A percentile compares a stretch with the other conserved stretches of the same genome.
These are phyloP conservation scores for Podila epicladia DNA, from an alignment of 192 early-diverging fungal species.

Conservation along the genomic window DNA sequence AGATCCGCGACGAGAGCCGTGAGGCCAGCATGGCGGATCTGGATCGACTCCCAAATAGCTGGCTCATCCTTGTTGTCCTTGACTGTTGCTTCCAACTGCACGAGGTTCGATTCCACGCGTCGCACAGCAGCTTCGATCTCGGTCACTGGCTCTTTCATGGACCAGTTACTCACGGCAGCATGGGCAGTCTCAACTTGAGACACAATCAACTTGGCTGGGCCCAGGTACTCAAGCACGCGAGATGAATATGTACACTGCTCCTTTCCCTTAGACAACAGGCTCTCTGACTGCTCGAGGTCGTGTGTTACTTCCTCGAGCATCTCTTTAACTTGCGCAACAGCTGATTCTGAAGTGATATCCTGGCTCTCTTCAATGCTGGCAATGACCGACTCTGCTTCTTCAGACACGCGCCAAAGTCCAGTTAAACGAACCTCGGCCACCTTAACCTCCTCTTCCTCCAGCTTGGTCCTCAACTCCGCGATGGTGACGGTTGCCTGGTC, in stretches of 20 bases:
- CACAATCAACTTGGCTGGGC: constrained; percentile 6
- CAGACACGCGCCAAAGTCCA: constrained; percentile 7
- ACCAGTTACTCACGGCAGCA: constrained; percentile 25
- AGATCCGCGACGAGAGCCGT: constrained; percentile 29
- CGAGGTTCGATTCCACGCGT: constrained; percentile 7
- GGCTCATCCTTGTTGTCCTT: constrained; percentile 5
- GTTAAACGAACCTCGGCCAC: constrained; percentile 14
- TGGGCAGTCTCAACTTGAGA: constrained; percentile 29
- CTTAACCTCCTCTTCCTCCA: constrained; percentile 36
- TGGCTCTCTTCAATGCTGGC: constrained; percentile 15
- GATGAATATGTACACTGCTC: constrained; percentile 25
- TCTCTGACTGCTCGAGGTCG: constrained; percentile 13
- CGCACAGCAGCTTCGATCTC: constrained; percentile 21
- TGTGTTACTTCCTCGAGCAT: constrained; percentile 11
- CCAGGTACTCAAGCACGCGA: constrained; percentile 39
- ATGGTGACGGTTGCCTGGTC: constrained; percentile 7
- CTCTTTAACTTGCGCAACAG: constrained; percentile 10
- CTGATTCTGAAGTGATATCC: constrained; percentile 13
- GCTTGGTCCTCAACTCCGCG: constrained; percentile 4
- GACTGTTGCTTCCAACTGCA: constrained; percentile 23
- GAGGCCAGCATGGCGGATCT: constrained; percentile 33
- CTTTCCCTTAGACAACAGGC: constrained; percentile 18
- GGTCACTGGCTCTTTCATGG: constrained; percentile 8
- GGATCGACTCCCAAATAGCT: constrained; percentile 47
- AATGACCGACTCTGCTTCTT: constrained; percentile 21